Evolutionary conservation across 345 rosid species (phyloP), one percentile per base, ranked within the genome.

Genomic region (Eucalyptus microcorys): DNA sequence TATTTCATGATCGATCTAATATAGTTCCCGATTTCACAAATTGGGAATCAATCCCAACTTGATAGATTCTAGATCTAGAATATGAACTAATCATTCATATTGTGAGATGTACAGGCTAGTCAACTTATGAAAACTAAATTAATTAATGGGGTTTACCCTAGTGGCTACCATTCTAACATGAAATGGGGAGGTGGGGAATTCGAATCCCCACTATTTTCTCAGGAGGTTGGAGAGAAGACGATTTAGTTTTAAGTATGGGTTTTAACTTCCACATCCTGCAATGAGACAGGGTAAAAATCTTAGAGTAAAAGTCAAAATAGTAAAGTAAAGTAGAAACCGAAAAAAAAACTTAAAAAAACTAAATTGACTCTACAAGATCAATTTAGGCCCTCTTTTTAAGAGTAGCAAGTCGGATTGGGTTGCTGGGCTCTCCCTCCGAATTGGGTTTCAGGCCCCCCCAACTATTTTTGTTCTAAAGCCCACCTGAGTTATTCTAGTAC

Each of bases 141-240:
- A 49, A 14, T 1, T 49, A 49, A 13, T 48, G 2, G 0, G 1
- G 0, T 48, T 48, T 48, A 5, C 2, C 1, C 1, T 15, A 48
- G 4, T 48, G 1, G 6, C 6, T 2, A 48, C 49, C 6, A 5
- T 48, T 48, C 5, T 0, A 4, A 48, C 15, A 48, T 48, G 4
- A 13, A 48, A 48, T 1, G 15, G 49, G 49, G 2, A 48, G 15
- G 15, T 48, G 49, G 1, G 0, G 15, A 48, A 5, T 48, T 48
- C 5, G 0, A 48, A 48, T 13, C 5, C 5, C 1, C 49, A 11
- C 1, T 14, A 11, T 1, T 0, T 47, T 47, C 2, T 48, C 14
- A 48, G 5, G 5, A 47, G 14, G 1, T 48, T 12, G 2, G 4
- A 1, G 2, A 12, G 5, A 0, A 2, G 0, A 13, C 2, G 5